Percentiles rank a stretch among this genome's conserved stretches.
Conservation (phyloP, 75 land plant species). For the Cryptomeria japonica region DNA sequence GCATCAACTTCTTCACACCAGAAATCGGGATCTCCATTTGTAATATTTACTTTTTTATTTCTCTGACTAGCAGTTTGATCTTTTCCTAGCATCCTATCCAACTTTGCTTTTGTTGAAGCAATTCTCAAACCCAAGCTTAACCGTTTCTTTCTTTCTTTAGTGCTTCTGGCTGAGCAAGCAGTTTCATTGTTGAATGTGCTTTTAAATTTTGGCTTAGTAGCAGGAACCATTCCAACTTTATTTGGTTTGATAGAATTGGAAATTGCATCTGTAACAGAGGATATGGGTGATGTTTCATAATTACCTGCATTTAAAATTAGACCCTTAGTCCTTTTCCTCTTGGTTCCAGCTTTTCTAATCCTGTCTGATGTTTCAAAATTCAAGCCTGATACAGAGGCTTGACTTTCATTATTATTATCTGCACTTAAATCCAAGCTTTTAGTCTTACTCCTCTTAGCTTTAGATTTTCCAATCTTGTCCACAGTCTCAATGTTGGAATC, state of each 20-base stretch:
- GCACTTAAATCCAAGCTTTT: background rate
- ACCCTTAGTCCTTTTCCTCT: conserved; percentile 17
- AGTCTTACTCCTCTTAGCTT: conserved; percentile 26
- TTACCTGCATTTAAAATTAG: background rate
- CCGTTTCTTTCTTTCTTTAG: conserved; percentile 41
- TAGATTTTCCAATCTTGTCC: background rate
- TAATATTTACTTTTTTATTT: background rate
- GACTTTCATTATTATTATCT: conserved; percentile 27
- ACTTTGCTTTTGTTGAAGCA: conserved; percentile 35
- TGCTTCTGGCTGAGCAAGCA: conserved; percentile 30
- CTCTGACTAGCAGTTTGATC: background rate
- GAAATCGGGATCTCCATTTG: conserved; percentile 11
- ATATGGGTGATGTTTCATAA: background rate
- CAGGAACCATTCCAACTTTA: background rate
- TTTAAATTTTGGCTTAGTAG: background rate
- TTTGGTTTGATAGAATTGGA: background rate
- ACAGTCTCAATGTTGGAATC: conserved; percentile 21
- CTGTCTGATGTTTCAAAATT: conserved; percentile 14
- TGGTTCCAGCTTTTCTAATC: background rate
- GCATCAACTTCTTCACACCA: conserved; percentile 49
- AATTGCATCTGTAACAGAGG: background rate
- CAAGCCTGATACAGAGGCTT: conserved; percentile 23
- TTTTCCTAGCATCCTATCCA: background rate
- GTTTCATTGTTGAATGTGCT: background rate
- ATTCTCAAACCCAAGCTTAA: conserved; percentile 74